Evolutionary conservation across 2,329 filamentous ascomycete species (phyloP).

Genomic region (Penicillium rolfsii): DNA sequence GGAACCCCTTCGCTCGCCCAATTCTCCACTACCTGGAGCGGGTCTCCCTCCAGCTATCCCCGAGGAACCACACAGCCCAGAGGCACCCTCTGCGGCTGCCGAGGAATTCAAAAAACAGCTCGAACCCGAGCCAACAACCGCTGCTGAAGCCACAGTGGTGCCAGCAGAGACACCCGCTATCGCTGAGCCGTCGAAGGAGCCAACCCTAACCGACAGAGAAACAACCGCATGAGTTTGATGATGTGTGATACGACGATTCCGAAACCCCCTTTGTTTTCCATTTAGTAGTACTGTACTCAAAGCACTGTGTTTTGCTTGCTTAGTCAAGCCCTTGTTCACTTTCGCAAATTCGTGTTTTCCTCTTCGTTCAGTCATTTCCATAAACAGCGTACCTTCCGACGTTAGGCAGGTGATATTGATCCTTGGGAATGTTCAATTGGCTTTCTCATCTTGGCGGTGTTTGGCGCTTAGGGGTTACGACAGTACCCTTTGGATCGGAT

Average conservation of each 20-base stretch:
- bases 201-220: slow-evolving; percentile 8
- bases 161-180: background rate
- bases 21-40: slow-evolving; percentile 35
- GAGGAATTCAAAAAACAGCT: slow-evolving; percentile 13
- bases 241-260: background rate
- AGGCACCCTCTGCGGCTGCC: slow-evolving; percentile 20
- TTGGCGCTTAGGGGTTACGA: background rate
- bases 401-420: background rate
- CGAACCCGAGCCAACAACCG: background rate
- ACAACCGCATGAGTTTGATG: slow-evolving; percentile 7
- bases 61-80: slow-evolving; percentile 39
- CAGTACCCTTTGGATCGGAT: background rate
- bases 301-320: slow-evolving; percentile 7
- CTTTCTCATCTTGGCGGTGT: background rate
- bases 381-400: background rate
- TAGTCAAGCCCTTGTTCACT: slow-evolving; percentile 1
- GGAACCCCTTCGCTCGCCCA: slow-evolving; percentile 29
- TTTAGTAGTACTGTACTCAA: background rate
- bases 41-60: slow-evolving; percentile 40
- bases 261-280: background rate
- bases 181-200: slow-evolving; percentile 11
- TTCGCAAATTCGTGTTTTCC: background rate
- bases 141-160: background rate
- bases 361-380: background rate
- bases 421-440: background rate